Conservation (phyloP, 1,284 basidiomycete genomes). For the Marasmius oreades region DNA sequence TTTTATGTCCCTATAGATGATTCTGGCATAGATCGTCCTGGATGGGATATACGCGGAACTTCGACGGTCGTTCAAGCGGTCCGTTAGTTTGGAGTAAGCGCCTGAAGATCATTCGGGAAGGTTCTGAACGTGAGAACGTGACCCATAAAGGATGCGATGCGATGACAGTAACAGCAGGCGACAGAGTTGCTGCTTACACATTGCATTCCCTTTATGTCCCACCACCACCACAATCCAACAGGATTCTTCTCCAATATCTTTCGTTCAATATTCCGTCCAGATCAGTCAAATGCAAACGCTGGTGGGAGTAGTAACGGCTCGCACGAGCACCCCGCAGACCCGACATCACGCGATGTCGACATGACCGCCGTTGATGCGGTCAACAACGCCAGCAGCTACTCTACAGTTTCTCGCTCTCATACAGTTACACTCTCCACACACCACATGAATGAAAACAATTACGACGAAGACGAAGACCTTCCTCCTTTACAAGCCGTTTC, state of each 20-base stretch:
- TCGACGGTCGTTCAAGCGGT: too few relatives aligned
- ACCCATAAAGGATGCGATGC: too few relatives aligned
- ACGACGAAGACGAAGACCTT: slow-evolving; percentile 29
- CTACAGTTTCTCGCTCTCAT: neutral
- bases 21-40: too few relatives aligned
- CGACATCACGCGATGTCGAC: neutral
- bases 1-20: too few relatives aligned
- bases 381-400: neutral
- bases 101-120: too few relatives aligned
- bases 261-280: neutral
- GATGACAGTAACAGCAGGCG: too few relatives aligned
- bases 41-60: too few relatives aligned
- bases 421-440: neutral
- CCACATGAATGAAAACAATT: slow-evolving; percentile 9
- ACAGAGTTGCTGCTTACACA: neutral
- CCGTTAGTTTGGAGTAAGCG: too few relatives aligned
- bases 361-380: neutral
- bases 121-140: too few relatives aligned
- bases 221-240: neutral
- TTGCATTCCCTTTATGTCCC: neutral
- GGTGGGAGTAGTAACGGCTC: neutral
- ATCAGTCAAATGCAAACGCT: neutral
- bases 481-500: slow-evolving; percentile 17
- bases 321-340: neutral
- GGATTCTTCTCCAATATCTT: slow-evolving; percentile 1